A percentile compares a stretch with the other conserved stretches of the same genome.
Evolutionary conservation across 345 rosid species (phyloP).

Genomic region (Citrus hindsii): DNA sequence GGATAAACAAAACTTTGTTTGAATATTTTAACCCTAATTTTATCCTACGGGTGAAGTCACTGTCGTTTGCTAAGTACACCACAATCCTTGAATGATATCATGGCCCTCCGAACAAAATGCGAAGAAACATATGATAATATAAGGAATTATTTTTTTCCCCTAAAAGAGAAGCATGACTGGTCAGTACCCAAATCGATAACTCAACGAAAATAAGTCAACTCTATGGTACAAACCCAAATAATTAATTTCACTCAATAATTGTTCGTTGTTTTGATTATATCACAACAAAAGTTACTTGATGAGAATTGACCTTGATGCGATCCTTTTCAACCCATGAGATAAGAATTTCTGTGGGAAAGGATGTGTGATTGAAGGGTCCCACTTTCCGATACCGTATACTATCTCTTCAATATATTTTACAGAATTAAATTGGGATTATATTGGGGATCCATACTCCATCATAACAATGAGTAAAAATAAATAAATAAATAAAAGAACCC

Average conservation of each 20-base stretch:
- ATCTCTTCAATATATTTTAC: not conserved
- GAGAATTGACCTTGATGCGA: not conserved
- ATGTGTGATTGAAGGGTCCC: conserved; percentile 18
- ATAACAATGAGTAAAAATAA: not conserved
- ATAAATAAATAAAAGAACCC: too few relatives aligned
- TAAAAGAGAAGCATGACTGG: not conserved
- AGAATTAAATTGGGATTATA: too few relatives aligned
- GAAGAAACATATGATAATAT: not conserved
- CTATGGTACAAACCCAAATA: not conserved
- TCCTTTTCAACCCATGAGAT: not conserved
- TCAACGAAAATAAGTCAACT: conserved; percentile 5
- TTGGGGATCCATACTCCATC: conserved; percentile 13
- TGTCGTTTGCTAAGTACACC: not conserved
- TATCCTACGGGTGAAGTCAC: not conserved
- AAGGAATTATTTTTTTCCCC: not conserved
- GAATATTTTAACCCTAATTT: not conserved
- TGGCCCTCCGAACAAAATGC: not conserved
- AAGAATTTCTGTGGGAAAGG: not conserved
- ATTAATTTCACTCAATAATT: not conserved
- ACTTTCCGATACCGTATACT: not conserved
- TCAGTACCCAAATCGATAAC: not conserved
- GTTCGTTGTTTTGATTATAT: not conserved
- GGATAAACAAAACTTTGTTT: not conserved
- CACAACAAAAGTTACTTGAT: not conserved
- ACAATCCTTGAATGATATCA: not conserved